phyloP scores from a whole-genome alignment of 2,329 filamentous ascomycete genomes.

The Fusarium subglutinans region DNA sequence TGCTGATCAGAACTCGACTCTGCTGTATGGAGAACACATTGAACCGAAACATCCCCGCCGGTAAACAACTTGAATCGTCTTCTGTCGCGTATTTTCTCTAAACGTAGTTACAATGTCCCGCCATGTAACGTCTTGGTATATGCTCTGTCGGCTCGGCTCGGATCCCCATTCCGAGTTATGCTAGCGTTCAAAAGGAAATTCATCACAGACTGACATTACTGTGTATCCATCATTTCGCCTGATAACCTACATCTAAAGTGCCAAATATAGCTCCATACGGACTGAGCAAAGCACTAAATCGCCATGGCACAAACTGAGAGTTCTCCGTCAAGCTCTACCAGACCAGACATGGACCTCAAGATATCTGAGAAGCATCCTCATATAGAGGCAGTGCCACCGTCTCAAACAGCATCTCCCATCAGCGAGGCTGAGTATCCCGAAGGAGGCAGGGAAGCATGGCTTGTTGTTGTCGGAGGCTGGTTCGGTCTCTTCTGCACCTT shows the following conservation, averaged over 20 bases:
- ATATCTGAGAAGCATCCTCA: accelerated
- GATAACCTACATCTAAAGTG: too few relatives aligned
- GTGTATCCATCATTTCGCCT: accelerated
- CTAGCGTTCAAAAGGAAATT: too few relatives aligned
- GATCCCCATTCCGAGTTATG: too few relatives aligned
- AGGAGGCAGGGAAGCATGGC: background rate
- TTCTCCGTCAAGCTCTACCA: background rate
- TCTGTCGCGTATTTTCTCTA: accelerated
- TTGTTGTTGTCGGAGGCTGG: background rate
- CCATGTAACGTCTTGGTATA: too few relatives aligned
- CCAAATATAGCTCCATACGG: too few relatives aligned
- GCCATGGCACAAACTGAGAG: background rate
- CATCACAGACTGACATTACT: too few relatives aligned
- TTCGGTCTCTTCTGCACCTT: conserved; percentile 1
- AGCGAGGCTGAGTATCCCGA: background rate
- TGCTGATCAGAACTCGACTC: too few relatives aligned
- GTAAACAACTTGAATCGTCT: accelerated
- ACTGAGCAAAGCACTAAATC: accelerated
- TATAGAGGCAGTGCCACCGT: background rate
- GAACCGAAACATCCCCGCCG: too few relatives aligned
- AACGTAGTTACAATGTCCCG: too few relatives aligned
- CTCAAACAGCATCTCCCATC: accelerated
- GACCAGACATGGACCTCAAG: background rate
- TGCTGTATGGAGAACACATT: too few relatives aligned
- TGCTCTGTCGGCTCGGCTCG: too few relatives aligned